Conservation (phyloP, 768 basidiomycete genomes). For the Phanerochaete sordida region DNA sequence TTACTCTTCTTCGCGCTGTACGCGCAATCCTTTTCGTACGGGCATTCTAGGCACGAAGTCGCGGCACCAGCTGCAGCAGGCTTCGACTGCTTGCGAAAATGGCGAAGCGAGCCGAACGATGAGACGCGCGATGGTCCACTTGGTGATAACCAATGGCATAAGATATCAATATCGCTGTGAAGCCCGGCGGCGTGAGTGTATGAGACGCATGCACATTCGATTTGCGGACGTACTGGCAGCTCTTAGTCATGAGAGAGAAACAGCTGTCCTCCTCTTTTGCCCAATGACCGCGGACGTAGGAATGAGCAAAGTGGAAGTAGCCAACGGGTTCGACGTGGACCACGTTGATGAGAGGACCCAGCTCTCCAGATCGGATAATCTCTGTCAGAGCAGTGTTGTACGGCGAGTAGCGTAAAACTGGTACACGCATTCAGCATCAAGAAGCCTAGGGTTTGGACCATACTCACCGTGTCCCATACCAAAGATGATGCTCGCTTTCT, state of each 20-base stretch:
- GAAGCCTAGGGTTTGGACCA: not conserved
- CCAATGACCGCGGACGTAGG: conserved; percentile 87
- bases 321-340: conserved; percentile 87
- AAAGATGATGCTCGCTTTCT: conserved; percentile 69
- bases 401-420: conserved; percentile 86
- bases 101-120: conserved; percentile 82
- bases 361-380: conserved; percentile 61
- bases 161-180: conserved; percentile 76
- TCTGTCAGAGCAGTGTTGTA: conserved; percentile 70
- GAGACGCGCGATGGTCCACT: conserved; percentile 65
- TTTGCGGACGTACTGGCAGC: conserved; percentile 67
- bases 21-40: conserved; percentile 66
- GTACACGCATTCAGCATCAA: not conserved
- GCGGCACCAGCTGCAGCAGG: conserved; percentile 65
- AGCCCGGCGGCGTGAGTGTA: not conserved
- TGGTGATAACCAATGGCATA: conserved; percentile 75
- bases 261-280: conserved; percentile 60
- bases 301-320: conserved; percentile 87
- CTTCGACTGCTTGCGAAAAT: conserved; percentile 74
- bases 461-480: conserved; percentile 81
- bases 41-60: conserved; percentile 75
- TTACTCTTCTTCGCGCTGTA: conserved; percentile 86
- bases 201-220: not conserved
- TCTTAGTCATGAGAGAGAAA: conserved; percentile 86
- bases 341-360: conserved; percentile 79